Percentiles rank a stretch among this genome's conserved stretches.
Evolutionary conservation across 306 rosid species (phyloP).

Genomic region (Lablab purpureus): DNA sequence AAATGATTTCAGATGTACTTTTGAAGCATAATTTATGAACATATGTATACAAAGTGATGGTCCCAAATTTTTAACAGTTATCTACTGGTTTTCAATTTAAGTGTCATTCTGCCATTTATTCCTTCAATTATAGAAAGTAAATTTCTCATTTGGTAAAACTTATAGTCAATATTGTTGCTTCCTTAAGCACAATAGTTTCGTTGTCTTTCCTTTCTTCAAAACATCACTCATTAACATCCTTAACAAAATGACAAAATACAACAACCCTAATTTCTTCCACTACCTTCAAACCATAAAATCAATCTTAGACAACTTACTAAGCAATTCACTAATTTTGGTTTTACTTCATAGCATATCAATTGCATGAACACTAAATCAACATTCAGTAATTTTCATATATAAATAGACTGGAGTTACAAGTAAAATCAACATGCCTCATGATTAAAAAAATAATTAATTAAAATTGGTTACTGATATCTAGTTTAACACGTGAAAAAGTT

Average conservation of each 20-base stretch:
- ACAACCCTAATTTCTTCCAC: slow-evolving; percentile 30
- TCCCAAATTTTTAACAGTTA: not conserved
- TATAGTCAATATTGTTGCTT: slow-evolving; percentile 25
- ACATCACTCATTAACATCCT: slow-evolving; percentile 10
- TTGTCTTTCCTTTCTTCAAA: slow-evolving; percentile 32
- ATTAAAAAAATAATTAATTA: too few relatives aligned
- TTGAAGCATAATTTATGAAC: too few relatives aligned
- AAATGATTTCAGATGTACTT: too few relatives aligned
- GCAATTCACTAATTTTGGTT: not conserved
- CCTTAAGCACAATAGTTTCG: not conserved
- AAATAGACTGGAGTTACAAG: too few relatives aligned
- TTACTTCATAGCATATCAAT: not conserved
- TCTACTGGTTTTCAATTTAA: not conserved
- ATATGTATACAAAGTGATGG: not conserved
- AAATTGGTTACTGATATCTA: too few relatives aligned
- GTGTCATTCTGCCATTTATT: too few relatives aligned
- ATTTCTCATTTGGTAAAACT: slow-evolving; percentile 23
- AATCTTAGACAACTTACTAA: not conserved
- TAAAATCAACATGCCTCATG: too few relatives aligned
- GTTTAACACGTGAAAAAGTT: too few relatives aligned
- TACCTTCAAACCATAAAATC: not conserved
- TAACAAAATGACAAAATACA: slow-evolving; percentile 12
- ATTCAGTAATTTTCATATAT: too few relatives aligned
- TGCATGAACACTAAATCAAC: too few relatives aligned
- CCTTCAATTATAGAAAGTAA: not conserved